Evolutionary conservation across 1,284 basidiomycete genomes (phyloP).

Genomic region (Athelia sp.): DNA sequence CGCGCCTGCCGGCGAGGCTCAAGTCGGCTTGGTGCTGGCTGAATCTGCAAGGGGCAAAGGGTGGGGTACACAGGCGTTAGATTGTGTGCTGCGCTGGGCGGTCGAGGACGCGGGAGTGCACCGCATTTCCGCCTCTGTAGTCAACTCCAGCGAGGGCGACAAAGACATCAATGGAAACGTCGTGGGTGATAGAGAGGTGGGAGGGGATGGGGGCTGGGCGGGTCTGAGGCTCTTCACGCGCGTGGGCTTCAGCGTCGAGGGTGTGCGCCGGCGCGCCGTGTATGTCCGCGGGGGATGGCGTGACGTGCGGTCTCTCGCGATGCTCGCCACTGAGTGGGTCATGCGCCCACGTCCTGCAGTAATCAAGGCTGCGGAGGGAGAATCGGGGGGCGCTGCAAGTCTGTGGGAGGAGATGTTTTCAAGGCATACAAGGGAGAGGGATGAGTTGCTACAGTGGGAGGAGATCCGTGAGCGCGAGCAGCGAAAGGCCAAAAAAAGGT

Average conservation of each 20-base stretch:
- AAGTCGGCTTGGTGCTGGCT: constrained; percentile 45
- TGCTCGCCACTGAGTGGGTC: constrained; percentile 61
- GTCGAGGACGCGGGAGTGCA: constrained; percentile 46
- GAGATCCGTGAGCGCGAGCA: constrained; percentile 12
- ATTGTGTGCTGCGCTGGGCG: constrained; percentile 38
- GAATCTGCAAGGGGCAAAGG: constrained; percentile 31
- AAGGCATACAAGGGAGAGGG: constrained; percentile 53
- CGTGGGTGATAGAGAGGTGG: constrained; percentile 13
- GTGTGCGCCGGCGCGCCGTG: constrained; percentile 47
- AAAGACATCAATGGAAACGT: constrained; percentile 35
- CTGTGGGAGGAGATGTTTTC: constrained; percentile 62
- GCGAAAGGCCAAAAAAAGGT: constrained; percentile 15
- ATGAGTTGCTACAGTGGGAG: constrained; percentile 52
- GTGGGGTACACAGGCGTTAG: constrained; percentile 38
- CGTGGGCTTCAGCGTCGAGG: constrained; percentile 54
- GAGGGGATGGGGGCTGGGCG: neutral
- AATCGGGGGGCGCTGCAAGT: constrained; percentile 24
- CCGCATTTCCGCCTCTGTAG: constrained; percentile 49
- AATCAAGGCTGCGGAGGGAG: constrained; percentile 17
- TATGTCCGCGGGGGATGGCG: constrained; percentile 43
- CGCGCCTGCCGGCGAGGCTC: constrained; percentile 35
- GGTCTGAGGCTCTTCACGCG: neutral
- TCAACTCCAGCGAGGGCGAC: constrained; percentile 35
- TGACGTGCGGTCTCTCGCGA: constrained; percentile 52
- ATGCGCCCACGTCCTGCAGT: constrained; percentile 21